Evolutionary conservation across 331 rosid genomes (phyloP), one percentile per base, ranked within the genome.

Genomic region (Rosa hybrid): DNA sequence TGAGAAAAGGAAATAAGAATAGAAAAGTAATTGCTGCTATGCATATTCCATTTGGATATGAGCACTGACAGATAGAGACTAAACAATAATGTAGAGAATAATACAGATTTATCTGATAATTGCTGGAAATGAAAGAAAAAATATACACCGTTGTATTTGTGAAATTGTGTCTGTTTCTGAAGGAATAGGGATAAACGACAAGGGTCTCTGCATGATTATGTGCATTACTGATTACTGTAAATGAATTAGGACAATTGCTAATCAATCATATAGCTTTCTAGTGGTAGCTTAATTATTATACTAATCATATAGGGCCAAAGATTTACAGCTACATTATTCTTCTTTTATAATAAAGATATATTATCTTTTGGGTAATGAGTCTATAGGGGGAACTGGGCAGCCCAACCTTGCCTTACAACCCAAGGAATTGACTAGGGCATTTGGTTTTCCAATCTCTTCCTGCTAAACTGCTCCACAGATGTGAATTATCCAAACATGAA

Each of bases 111-210:
- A 21, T 38, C 6, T 51, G 45, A 74, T 51, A 20, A 56, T n/a
- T 80, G n/a, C 63, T 39, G 41, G 51, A 30, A 51, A 64, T 50
- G 73, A 72, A 34, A 79, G 68, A 79, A 85, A 79, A 79, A 82
- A 60, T 10, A 23, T 59, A 25, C 63, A 59, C 16, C 16, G 63
- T 81, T 75, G 48, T 25, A 21, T 38, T 7, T 70, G 59, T 63
- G 34, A 39, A 48, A 2, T 41, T 48, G n/a, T 76, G 75, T 63
- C 71, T 25, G 39, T 59, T 69, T 68, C 23, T 50, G 14, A 25
- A 62, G 41, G 18, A 23, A 27, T 65, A 0, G 10, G 13, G 41
- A 25, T 54, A 54, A 12, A 41, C 18, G 57, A 65, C 16, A 65
- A 30, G 50, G 25, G 45, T 63, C 7, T 30, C 17, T 70, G 7